phyloP scores from a whole-genome alignment of 2,329 filamentous ascomycete species.

The Colletotrichum sp. region DNA sequence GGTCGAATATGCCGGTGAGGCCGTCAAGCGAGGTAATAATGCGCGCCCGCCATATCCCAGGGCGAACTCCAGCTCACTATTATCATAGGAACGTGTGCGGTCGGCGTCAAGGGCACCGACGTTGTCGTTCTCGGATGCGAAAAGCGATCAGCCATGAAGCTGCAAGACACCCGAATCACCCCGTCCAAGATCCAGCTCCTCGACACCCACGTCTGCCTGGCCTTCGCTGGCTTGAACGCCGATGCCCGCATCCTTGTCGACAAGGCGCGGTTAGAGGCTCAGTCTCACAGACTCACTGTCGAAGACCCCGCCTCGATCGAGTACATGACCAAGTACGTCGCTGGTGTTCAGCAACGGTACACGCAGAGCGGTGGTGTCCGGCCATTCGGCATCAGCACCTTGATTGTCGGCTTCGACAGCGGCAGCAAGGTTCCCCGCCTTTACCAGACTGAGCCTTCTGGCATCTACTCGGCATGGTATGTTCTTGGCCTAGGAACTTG shows the following conservation, averaged over 20 bases:
- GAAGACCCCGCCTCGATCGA: constrained; percentile 98
- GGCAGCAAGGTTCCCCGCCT: constrained; percentile 86
- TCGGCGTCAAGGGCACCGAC: constrained; percentile 93
- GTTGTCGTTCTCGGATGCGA: constrained; percentile 97
- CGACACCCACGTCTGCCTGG: constrained; percentile 94
- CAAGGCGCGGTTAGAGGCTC: constrained; percentile 95
- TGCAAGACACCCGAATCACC: constrained; percentile 98
- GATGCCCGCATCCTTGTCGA: constrained; percentile 98
- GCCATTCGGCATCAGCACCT: constrained; percentile 91
- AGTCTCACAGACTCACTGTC: constrained; percentile 95
- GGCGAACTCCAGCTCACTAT: constrained; percentile 27
- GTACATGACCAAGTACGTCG: constrained; percentile 99
- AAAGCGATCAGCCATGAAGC: constrained; percentile 98
- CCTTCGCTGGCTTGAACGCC: constrained; percentile 96
- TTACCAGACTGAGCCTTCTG: constrained; percentile 99
- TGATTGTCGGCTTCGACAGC: constrained; percentile 98
- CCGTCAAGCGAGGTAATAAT: constrained; percentile 88
- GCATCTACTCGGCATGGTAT: constrained; percentile 98
- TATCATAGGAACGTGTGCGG: constrained; percentile 85
- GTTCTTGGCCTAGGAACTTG: neutral
- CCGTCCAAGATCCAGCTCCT: constrained; percentile 98
- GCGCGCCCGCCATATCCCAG: constrained; percentile 11
- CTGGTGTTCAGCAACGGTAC: constrained; percentile 97
- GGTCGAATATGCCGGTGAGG: constrained; percentile 98
- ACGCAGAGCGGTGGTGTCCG: constrained; percentile 98